These are phyloP conservation scores for Sphagnurus paluster DNA, from an alignment of 1,284 basidiomycete species.

Conservation along the genomic window DNA sequence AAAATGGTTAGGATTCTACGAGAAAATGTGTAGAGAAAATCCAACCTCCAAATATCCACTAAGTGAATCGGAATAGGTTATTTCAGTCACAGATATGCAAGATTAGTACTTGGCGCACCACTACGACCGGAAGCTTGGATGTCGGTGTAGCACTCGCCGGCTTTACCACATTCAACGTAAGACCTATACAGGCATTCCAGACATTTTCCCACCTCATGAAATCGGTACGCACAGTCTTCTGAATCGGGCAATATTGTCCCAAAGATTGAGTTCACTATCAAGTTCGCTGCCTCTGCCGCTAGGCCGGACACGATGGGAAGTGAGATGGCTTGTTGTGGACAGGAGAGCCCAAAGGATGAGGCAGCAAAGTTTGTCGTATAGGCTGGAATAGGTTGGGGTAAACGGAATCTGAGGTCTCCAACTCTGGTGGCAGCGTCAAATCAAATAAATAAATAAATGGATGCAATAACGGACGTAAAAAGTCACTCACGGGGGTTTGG, in stretches of 20 bases:
- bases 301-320: slow-evolving; percentile 35
- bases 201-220: neutral
- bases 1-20: neutral
- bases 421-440: slow-evolving; percentile 32
- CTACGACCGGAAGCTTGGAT: slow-evolving; percentile 54
- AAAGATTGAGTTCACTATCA: slow-evolving; percentile 35
- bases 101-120: slow-evolving; percentile 34
- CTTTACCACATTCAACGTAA: slow-evolving; percentile 57
- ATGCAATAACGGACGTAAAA: neutral
- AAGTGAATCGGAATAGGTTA: neutral
- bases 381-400: slow-evolving; percentile 41
- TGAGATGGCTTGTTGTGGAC: slow-evolving; percentile 47
- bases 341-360: slow-evolving; percentile 44
- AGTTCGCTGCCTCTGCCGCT: slow-evolving; percentile 33
- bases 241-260: slow-evolving; percentile 35
- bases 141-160: slow-evolving; percentile 38
- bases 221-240: slow-evolving; percentile 46
- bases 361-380: slow-evolving; percentile 43
- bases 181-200: slow-evolving; percentile 32
- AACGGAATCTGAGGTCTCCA: slow-evolving; percentile 47
- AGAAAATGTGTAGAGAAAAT: neutral
- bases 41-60: slow-evolving; percentile 60
- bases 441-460: neutral
- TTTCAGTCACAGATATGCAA: neutral
- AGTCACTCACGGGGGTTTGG: slow-evolving; percentile 39